A percentile compares a stretch with the other conserved stretches of the same genome.
Conservation (phyloP, 73 alveolate genomes). For the Tetrahymena borealis region DNA sequence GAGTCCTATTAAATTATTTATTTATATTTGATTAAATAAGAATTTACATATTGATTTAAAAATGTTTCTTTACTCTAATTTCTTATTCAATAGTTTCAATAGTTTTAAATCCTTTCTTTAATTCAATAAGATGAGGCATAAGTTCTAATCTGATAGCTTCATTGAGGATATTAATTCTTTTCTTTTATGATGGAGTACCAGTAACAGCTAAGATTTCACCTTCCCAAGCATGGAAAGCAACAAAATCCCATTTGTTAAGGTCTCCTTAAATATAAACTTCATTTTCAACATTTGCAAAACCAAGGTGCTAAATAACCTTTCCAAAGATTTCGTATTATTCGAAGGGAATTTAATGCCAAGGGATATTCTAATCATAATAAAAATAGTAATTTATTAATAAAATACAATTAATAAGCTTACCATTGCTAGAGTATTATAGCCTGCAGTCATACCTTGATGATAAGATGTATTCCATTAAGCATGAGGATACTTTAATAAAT, state of each 20-base stretch:
- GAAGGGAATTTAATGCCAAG: conserved; percentile 45
- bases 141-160: conserved; percentile 31
- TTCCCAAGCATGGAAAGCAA: conserved; percentile 29
- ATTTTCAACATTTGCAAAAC: conserved; percentile 12
- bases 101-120: conserved; percentile 10
- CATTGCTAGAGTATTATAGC: conserved; percentile 32
- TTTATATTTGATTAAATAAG: neutral
- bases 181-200: conserved; percentile 30
- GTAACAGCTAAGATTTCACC: conserved; percentile 29
- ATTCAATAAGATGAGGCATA: conserved; percentile 21
- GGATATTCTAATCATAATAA: neutral
- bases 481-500: neutral
- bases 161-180: conserved; percentile 19
- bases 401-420: neutral
- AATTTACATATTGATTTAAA: neutral
- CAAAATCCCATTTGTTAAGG: conserved; percentile 28
- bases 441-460: conserved; percentile 45
- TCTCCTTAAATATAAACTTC: conserved; percentile 26
- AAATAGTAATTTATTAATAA: neutral
- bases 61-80: neutral
- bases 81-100: neutral
- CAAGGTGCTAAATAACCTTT: conserved; percentile 14
- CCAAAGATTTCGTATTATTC: conserved; percentile 33
- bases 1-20: neutral
- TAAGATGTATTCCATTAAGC: conserved; percentile 23